Evolutionary conservation across 2,329 filamentous ascomycete species (phyloP), one percentile per base, ranked within the genome.

Genomic region (Magnaporthales sp.): DNA sequence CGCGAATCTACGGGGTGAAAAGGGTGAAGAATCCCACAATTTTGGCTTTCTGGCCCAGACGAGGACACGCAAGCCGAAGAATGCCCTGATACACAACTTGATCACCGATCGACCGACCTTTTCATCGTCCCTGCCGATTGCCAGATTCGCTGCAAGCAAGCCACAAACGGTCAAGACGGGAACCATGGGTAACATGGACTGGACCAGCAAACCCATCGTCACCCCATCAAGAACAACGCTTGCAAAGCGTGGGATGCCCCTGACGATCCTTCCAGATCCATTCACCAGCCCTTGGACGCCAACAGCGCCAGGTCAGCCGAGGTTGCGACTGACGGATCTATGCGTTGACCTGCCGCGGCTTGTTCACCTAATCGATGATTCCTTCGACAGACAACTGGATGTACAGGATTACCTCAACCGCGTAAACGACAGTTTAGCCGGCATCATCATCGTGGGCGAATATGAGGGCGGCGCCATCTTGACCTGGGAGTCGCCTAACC

Each of bases 381-480:
- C 93, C 0, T 99, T 99, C 75, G 86, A 88, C 67, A 86, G 93
- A 56, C 91, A 91, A 74, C 84, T 99, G 2, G 91, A 99, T 74
- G 87, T 94, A 0, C 80, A 89, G 26, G 86, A 94, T 75, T 99
- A 98, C 74, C 81, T 99, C 15, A 78, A 84, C 19, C 89, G 95
- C n/a, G 88, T 98, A 66, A 85, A 91, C 65, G 84, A 89, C 66
- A 91, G 90, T 31, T 84, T 98, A 13, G 95, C 95, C 0, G 95
- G 94, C 2, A 83, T 99, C 66, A 97, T 99, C 70, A 91, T 99
- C 64, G 95, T 94, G 0, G 95, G 95, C 7, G 91, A 97, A 73
- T 99, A 99, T 77, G 95, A 99, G 81, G 95, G 95, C 65, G 93
- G 92, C 1, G 95, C 95, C 1, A 90, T 99, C 61, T 80, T 98